A percentile compares a stretch with the other conserved stretches of the same genome.
phyloP scores from a whole-genome alignment of 75 land plant genomes.

The Sequoia sempervirens region DNA sequence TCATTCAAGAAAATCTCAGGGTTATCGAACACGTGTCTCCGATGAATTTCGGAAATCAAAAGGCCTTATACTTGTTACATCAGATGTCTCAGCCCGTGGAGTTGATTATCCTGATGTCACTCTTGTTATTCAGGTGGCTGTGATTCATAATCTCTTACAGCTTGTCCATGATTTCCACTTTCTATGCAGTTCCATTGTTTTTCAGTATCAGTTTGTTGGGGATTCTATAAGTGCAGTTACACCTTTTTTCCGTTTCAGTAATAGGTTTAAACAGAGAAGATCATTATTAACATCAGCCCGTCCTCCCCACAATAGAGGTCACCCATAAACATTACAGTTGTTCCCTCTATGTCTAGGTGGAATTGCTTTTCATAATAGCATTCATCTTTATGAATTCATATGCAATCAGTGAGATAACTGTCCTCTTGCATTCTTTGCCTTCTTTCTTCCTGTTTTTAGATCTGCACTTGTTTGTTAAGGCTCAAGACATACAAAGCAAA shows the following conservation, averaged over 20 bases:
- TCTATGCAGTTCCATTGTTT: background rate
- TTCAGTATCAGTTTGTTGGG: background rate
- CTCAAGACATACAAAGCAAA: background rate
- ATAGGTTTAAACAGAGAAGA: background rate
- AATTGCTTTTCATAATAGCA: background rate
- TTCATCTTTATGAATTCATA: background rate
- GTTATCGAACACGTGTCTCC: constrained; percentile 81
- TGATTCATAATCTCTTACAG: background rate
- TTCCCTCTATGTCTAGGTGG: background rate
- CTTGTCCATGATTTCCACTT: background rate
- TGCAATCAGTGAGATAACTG: background rate
- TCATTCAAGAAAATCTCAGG: constrained; percentile 92
- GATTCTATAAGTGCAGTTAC: background rate
- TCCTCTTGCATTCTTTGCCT: background rate
- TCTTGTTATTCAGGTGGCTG: constrained; percentile 88
- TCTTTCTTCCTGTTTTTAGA: background rate
- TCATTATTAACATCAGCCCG: background rate
- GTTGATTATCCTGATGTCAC: constrained; percentile 99
- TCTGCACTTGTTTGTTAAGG: background rate
- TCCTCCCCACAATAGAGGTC: background rate
- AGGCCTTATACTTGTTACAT: constrained; percentile 93
- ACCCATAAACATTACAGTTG: background rate
- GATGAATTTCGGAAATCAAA: constrained; percentile 91
- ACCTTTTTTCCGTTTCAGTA: background rate
- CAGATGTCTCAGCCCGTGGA: constrained; percentile 99